Conservation (phyloP, 2,329 filamentous ascomycete species). For the Beauveria sp. region DNA sequence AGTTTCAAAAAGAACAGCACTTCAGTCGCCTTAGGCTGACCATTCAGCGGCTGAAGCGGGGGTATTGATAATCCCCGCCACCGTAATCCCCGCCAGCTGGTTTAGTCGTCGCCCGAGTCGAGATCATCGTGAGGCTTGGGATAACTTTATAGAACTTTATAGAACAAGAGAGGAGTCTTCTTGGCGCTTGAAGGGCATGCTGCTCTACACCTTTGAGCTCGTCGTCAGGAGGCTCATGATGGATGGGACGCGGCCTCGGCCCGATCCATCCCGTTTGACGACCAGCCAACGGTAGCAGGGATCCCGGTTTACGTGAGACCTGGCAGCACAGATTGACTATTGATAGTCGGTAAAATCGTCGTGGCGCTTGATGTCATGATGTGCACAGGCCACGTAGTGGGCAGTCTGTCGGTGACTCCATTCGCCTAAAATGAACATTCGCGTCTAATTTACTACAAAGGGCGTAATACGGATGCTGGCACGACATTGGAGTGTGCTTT, state of each 20-base stretch:
- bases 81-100: conserved; percentile 4
- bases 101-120: neutral
- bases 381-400: neutral
- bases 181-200: neutral
- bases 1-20: neutral
- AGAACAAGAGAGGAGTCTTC: neutral
- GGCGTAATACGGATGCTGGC: neutral
- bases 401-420: too few species aligned
- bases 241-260: neutral
- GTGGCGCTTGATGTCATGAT: neutral
- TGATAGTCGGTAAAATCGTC: neutral
- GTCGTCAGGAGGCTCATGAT: neutral
- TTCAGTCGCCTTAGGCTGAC: conserved; percentile 3
- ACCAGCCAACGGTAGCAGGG: neutral
- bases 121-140: neutral
- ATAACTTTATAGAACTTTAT: neutral
- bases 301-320: neutral
- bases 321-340: neutral
- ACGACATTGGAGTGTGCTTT: neutral
- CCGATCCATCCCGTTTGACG: neutral
- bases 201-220: neutral
- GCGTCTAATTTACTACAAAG: too few species aligned
- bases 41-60: conserved; percentile 9
- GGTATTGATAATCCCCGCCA: neutral
- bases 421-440: too few species aligned